phyloP scores from a whole-genome alignment of 805 yeast genomes.

The Pichia eremophila region DNA sequence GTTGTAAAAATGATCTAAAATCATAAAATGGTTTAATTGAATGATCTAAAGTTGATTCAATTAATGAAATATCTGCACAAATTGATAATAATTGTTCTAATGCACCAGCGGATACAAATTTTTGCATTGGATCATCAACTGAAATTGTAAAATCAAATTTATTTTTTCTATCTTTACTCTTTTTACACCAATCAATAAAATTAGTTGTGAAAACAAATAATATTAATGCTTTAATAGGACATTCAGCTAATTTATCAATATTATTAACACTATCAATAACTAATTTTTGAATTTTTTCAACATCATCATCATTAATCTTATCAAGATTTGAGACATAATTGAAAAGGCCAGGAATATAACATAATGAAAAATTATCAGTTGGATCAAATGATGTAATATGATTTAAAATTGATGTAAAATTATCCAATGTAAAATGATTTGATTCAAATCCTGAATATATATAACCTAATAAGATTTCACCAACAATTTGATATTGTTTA shows the following conservation, averaged over 20 bases:
- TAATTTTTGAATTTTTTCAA: constrained; percentile 28
- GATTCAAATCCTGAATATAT: constrained; percentile 21
- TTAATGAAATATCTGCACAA: constrained; percentile 44
- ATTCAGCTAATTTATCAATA: constrained; percentile 33
- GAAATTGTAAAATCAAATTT: constrained; percentile 36
- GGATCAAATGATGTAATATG: constrained; percentile 41
- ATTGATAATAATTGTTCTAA: constrained; percentile 57
- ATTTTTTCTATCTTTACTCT: constrained; percentile 30
- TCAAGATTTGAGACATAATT: constrained; percentile 32
- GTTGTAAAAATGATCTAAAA: constrained; percentile 56
- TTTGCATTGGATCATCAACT: constrained; percentile 51
- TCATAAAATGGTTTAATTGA: constrained; percentile 39
- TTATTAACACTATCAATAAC: constrained; percentile 30
- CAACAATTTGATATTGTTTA: constrained; percentile 60
- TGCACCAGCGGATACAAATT: constrained; percentile 55
- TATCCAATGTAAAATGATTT: constrained; percentile 26
- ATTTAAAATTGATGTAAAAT: constrained; percentile 32
- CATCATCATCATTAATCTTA: constrained; percentile 29
- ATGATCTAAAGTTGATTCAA: constrained; percentile 8
- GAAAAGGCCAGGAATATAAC: constrained; percentile 55
- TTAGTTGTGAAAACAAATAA: constrained; percentile 44
- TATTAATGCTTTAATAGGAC: constrained; percentile 41
- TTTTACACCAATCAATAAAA: constrained; percentile 63
- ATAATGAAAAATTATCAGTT: constrained; percentile 56
- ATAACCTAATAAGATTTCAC: constrained; percentile 53